Base-by-base conservation (phyloP, 208 protist genomes). In the Tritrichomonas foetus region DNA sequence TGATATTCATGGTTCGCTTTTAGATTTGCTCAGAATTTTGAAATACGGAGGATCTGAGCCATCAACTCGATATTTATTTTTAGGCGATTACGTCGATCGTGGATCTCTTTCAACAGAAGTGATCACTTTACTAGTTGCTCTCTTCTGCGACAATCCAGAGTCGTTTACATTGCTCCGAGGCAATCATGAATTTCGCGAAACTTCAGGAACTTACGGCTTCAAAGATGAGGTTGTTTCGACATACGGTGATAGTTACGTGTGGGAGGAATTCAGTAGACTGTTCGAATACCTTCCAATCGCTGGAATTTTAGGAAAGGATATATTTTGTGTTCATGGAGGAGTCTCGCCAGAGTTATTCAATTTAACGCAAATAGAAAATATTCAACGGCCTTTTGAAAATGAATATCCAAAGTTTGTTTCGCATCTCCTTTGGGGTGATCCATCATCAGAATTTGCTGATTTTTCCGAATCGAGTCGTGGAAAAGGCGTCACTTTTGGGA, bases 261-360 rank as follows among this genome's bases (percentile, higher is more conserved):
- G 41, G 33, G 74, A 82, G 11, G 3, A 47, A n/a, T 82, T 82
- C 30, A 82, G 50, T 50, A 44, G 27, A 50, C 16, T 50, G 47
- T 82, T 82, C 30, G 74, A 82, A 20, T 61, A 89, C 30, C 57
- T 89, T 13, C 78, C 78, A 50, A 89, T 89, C 39, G 78, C 78
- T 39, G 78, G 47, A 0, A 50, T 89, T 36, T 39, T 89, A 1
- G 39, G 57, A 5, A n/a, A 89, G 16, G 33, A 13, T 20, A 89
- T 57, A 57, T 89, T 89, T 20, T 89, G 78, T 27, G 47, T 89
- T 39, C 78, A 89, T 57, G 78, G 78, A 39, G 78, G 47, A 3
- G 3, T 89, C 1, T 57, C 78, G 20, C 78, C 78, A 39, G 27
- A 41, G 39, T 39, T 89, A 20, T n/a, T n/a, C n/a, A n/a, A n/a